Conservation (phyloP, 441 rosid species). For the Codiaeum variegatum region DNA sequence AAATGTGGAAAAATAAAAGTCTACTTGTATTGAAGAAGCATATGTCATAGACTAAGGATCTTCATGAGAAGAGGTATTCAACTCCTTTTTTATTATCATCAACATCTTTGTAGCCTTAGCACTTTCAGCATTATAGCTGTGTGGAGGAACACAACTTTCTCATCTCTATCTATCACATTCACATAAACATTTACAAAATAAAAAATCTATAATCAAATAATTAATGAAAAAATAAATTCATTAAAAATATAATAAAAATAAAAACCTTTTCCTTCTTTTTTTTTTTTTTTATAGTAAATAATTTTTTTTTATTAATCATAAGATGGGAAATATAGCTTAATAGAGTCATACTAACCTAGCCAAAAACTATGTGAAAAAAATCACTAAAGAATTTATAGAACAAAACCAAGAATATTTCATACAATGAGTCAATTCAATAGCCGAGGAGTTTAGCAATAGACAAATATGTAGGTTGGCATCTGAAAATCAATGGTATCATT, state of each 20-base stretch:
- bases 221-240: not conserved
- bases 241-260: not conserved
- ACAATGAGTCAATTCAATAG: no score
- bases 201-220: not conserved
- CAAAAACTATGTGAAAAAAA: no score
- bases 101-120: constrained; percentile 87
- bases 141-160: constrained; percentile 97
- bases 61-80: constrained; percentile 26
- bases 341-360: no score
- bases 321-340: no score
- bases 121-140: constrained; percentile 89
- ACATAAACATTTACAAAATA: not conserved
- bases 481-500: no score
- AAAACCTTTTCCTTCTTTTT: constrained; percentile 88
- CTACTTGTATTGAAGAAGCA: not conserved
- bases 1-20: not conserved
- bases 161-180: constrained; percentile 50
- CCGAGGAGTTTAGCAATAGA: no score
- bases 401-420: no score
- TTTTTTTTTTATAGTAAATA: no score
- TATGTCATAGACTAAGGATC: constrained; percentile 40
- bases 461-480: no score
- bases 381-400: no score
- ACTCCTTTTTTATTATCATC: constrained; percentile 47
- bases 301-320: no score